Evolutionary conservation across 495 filamentous ascomycete species (phyloP).

Genomic region (Jackrogersella multiformis): DNA sequence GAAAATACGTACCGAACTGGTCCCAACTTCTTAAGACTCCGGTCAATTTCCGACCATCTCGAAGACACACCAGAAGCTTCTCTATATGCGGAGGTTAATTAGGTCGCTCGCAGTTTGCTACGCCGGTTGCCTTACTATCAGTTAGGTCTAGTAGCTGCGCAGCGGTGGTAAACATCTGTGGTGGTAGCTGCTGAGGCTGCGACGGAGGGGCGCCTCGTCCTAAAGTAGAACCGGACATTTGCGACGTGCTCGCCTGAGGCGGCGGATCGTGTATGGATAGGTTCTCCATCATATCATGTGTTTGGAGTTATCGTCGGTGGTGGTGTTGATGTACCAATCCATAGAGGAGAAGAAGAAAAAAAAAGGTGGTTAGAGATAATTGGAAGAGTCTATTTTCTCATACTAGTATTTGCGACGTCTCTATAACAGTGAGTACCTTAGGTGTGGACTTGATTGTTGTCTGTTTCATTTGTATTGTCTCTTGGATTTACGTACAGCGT

Average conservation of each 20-base stretch:
- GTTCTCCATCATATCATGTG: conserved; percentile 59
- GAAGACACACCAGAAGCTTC: conserved; percentile 87
- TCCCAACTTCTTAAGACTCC: conserved; percentile 97
- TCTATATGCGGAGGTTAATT: conserved; percentile 62
- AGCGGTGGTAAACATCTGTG: conserved; percentile 98
- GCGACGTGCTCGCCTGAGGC: conserved; percentile 46
- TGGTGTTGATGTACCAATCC: conserved; percentile 18
- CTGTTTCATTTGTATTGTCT: neutral
- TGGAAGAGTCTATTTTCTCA: neutral
- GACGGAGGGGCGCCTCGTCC: conserved; percentile 48
- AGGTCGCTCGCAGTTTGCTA: conserved; percentile 10
- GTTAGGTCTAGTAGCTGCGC: conserved; percentile 94
- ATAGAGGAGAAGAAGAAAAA: conserved; percentile 21
- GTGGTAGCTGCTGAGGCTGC: conserved; percentile 68
- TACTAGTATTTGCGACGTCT: neutral
- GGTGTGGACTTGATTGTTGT: too few species aligned
- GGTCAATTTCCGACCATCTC: conserved; percentile 92
- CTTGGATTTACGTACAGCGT: neutral
- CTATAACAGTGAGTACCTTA: neutral
- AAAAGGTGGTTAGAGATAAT: too few species aligned
- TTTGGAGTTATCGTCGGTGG: conserved; percentile 21
- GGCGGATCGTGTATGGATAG: conserved; percentile 55
- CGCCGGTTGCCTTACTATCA: conserved; percentile 75
- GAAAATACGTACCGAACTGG: conserved; percentile 80
- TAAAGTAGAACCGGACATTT: conserved; percentile 23